Percentiles rank a stretch among this genome's conserved stretches.
Evolutionary conservation across 2,329 filamentous ascomycete genomes (phyloP).

Genomic region (Ascochyta fabae): DNA sequence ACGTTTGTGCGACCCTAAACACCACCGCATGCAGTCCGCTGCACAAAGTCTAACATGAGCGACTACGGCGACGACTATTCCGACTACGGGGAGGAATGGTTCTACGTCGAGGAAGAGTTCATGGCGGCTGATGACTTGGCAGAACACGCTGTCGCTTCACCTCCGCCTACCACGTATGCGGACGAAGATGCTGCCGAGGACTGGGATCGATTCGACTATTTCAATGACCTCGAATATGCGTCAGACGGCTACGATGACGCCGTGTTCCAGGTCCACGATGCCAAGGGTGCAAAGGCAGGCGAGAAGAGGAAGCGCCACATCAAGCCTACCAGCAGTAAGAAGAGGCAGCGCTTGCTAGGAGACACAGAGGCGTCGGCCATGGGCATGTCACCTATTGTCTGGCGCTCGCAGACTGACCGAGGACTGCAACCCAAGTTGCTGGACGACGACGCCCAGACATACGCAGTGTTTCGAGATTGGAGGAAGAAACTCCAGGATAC

Average conservation of each 20-base stretch:
- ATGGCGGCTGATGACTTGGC: slow-evolving; percentile 56
- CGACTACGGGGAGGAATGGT: slow-evolving; percentile 52
- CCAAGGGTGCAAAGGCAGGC: slow-evolving; percentile 29
- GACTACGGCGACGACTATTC: slow-evolving; percentile 52
- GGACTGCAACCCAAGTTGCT: slow-evolving; percentile 31
- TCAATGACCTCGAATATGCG: slow-evolving; percentile 57
- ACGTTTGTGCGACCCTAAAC: slow-evolving; percentile 8
- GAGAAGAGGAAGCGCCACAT: slow-evolving; percentile 41
- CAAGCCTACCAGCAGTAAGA: slow-evolving; percentile 27
- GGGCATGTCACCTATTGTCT: slow-evolving; percentile 42
- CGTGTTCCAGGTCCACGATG: slow-evolving; percentile 36
- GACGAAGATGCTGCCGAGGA: slow-evolving; percentile 46
- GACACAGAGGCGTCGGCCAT: slow-evolving; percentile 14
- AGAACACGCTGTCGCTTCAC: slow-evolving; percentile 55
- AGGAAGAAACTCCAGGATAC: slow-evolving; percentile 46
- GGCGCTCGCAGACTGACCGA: slow-evolving; percentile 38
- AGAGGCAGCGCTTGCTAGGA: slow-evolving; percentile 28
- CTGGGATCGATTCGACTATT: slow-evolving; percentile 58
- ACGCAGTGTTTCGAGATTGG: slow-evolving; percentile 56
- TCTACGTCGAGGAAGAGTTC: slow-evolving; percentile 56
- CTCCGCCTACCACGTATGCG: slow-evolving; percentile 42
- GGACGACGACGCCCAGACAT: slow-evolving; percentile 41
- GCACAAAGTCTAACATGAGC: slow-evolving; percentile 41
- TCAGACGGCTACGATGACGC: slow-evolving; percentile 56
- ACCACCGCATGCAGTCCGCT: slow-evolving; percentile 13